Percentiles rank a stretch among this genome's conserved stretches.
Evolutionary conservation across 768 basidiomycete genomes (phyloP).

Genomic region (Hericium rajendrae): DNA sequence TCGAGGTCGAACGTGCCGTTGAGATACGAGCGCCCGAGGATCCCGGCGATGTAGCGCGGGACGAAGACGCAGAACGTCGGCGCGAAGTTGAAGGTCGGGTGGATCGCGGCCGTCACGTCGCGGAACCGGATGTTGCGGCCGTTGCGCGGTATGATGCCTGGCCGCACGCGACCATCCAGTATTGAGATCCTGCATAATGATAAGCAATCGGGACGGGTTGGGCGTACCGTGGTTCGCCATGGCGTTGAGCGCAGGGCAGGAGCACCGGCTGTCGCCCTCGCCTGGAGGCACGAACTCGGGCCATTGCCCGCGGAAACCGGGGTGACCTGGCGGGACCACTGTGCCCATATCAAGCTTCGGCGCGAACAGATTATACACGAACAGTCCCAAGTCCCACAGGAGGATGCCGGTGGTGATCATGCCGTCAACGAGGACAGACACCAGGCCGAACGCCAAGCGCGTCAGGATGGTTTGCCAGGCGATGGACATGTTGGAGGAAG

Average conservation of each 20-base stretch:
- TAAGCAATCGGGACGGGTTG: neutral
- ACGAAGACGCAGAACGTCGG: constrained; percentile 61
- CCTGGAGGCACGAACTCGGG: constrained; percentile 51
- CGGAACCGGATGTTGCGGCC: constrained; percentile 64
- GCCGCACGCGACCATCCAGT: neutral
- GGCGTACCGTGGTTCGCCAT: constrained; percentile 71
- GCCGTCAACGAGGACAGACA: neutral
- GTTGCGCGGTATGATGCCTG: constrained; percentile 43
- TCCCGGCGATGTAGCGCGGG: constrained; percentile 46
- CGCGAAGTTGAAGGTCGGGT: constrained; percentile 59
- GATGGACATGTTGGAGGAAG: neutral
- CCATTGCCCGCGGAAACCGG: constrained; percentile 56
- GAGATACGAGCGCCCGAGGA: constrained; percentile 46
- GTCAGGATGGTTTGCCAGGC: neutral
- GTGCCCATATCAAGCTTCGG: constrained; percentile 41
- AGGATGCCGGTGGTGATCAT: constrained; percentile 21
- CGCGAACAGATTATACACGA: constrained; percentile 40
- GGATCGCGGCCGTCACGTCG: constrained; percentile 33
- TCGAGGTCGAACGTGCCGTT: constrained; percentile 52
- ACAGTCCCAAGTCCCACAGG: constrained; percentile 43
- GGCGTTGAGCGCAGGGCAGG: constrained; percentile 70
- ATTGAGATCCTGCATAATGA: too few species aligned
- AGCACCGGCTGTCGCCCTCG: constrained; percentile 58
- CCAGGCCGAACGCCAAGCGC: neutral
- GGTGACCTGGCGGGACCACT: constrained; percentile 44